Evolutionary conservation across 805 yeast species (phyloP).

Genomic region (Hanseniaspora occidentalis): DNA sequence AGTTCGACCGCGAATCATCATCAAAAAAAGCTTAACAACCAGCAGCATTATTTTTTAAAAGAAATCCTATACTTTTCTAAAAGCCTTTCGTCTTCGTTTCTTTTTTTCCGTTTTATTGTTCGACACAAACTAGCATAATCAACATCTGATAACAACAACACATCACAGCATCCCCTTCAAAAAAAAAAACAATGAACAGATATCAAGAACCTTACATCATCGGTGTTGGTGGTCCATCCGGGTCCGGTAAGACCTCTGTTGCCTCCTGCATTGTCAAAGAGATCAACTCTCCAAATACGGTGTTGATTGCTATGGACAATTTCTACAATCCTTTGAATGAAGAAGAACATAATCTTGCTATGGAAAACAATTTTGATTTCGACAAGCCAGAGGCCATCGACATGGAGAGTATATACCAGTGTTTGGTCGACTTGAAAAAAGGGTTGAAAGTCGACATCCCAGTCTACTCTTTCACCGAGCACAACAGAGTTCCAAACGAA

Average conservation of each 20-base stretch:
- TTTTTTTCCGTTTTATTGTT: too few relatives aligned
- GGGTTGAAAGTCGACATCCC: slow-evolving; percentile 44
- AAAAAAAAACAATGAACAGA: not conserved
- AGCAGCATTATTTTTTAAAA: too few relatives aligned
- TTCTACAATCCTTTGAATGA: slow-evolving; percentile 66
- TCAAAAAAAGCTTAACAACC: too few relatives aligned
- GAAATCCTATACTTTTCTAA: too few relatives aligned
- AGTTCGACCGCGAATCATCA: too few relatives aligned
- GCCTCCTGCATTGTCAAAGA: slow-evolving; percentile 71
- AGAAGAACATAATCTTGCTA: slow-evolving; percentile 54
- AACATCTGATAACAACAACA: not conserved
- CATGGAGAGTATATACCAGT: slow-evolving; percentile 52
- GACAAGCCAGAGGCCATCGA: slow-evolving; percentile 83
- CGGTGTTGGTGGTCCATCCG: slow-evolving; percentile 78
- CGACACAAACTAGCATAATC: too few relatives aligned
- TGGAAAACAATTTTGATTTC: slow-evolving; percentile 63
- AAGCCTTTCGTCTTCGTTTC: not conserved
- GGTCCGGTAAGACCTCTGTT: slow-evolving; percentile 91
- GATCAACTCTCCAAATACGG: slow-evolving; percentile 88
- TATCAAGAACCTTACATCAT: slow-evolving; percentile 56
- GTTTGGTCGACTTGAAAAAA: slow-evolving; percentile 50
- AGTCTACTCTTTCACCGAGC: slow-evolving; percentile 53
- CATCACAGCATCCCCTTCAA: not conserved
- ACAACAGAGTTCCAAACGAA: slow-evolving; percentile 48
- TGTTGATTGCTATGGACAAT: slow-evolving; percentile 77